These are phyloP conservation scores for Aurifilum marmelostoma DNA, from an alignment of 2,329 filamentous ascomycete species.

Conservation along the genomic window DNA sequence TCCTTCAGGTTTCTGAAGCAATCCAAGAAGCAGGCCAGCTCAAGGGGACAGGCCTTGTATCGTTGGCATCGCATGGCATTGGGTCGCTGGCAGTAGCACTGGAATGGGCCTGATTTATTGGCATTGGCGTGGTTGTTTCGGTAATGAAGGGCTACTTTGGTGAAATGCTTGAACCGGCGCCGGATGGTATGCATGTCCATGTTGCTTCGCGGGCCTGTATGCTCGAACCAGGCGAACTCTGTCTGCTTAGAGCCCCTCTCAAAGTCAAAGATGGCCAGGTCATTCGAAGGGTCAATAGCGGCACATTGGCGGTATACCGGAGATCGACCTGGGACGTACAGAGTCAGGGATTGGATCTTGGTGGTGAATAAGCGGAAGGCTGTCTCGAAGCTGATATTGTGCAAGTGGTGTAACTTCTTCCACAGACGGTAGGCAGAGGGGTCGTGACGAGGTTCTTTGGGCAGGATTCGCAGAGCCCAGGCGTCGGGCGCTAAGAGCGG, in stretches of 20 bases:
- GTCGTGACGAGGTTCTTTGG: background rate
- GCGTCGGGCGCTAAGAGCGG: no score
- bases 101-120: slow-evolving; percentile 1
- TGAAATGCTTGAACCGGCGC: slow-evolving; percentile 7
- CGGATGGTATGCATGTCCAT: slow-evolving; percentile 8
- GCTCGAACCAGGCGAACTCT: slow-evolving; percentile 22
- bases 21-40: slow-evolving; percentile 33
- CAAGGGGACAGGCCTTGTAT: slow-evolving; percentile 31
- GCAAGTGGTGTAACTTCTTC: slow-evolving; percentile 18
- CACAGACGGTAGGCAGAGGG: slow-evolving; percentile 20
- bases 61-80: background rate
- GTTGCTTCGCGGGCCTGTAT: background rate
- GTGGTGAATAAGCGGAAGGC: slow-evolving; percentile 15
- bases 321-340: background rate
- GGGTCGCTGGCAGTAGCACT: slow-evolving; percentile 12
- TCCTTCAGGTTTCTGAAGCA: slow-evolving; percentile 35
- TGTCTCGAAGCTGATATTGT: slow-evolving; percentile 22
- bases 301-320: background rate
- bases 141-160: slow-evolving; percentile 24
- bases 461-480: background rate
- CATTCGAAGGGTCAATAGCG: slow-evolving; percentile 22
- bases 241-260: background rate
- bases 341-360: background rate
- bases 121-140: background rate
- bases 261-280: slow-evolving; percentile 33